Evolutionary conservation across 495 filamentous ascomycete genomes (phyloP).

Genomic region (Podospora sp.): DNA sequence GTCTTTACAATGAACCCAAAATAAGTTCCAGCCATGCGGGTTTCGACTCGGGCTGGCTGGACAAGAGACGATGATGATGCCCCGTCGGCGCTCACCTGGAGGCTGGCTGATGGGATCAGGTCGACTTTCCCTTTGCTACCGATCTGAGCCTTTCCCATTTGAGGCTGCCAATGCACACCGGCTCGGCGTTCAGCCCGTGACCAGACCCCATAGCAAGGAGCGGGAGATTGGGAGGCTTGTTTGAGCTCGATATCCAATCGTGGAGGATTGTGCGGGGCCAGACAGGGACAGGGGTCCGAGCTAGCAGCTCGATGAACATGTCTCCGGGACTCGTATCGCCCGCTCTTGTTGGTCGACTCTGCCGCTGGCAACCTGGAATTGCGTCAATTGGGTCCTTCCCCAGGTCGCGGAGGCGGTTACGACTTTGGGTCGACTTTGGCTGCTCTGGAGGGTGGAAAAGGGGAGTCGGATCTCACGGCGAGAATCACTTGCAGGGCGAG

Average conservation of each 20-base stretch:
- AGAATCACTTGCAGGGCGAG: too few relatives aligned
- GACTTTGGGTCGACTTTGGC: neutral
- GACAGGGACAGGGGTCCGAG: slow-evolving; percentile 12
- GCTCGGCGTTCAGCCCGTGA: neutral
- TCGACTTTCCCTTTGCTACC: neutral
- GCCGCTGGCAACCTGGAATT: neutral
- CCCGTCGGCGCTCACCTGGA: neutral
- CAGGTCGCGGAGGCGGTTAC: neutral
- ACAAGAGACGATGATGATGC: too few relatives aligned
- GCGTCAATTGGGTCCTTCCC: neutral
- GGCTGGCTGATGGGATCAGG: neutral
- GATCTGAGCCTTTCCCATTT: neutral
- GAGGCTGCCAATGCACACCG: neutral
- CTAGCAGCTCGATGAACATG: neutral
- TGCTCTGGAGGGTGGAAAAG: too few relatives aligned
- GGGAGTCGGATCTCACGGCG: too few relatives aligned
- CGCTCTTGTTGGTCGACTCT: neutral
- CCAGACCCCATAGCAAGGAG: neutral
- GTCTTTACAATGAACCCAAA: neutral
- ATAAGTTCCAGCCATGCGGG: neutral
- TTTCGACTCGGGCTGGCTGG: neutral
- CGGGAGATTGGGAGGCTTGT: slow-evolving; percentile 18
- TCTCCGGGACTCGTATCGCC: neutral
- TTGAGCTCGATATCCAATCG: slow-evolving; percentile 15
- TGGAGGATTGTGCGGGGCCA: neutral